Conservation (phyloP, 768 basidiomycete genomes). For the Mycena maculata region DNA sequence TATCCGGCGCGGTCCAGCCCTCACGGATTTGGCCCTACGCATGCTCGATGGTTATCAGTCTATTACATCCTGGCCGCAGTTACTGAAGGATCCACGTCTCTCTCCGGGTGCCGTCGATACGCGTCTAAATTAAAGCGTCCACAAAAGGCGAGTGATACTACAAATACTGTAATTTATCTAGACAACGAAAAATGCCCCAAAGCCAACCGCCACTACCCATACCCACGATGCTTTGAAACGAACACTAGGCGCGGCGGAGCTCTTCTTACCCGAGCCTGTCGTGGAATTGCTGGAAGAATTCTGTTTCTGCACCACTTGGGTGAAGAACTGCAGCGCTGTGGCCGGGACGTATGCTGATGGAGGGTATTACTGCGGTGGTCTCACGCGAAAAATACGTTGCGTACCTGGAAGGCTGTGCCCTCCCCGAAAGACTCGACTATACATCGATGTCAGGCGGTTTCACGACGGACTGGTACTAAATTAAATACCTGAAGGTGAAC, state of each 20-base stretch:
- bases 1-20: too few relatives aligned
- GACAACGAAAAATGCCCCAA: background rate
- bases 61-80: too few relatives aligned
- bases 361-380: too few relatives aligned
- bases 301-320: slow-evolving; percentile 2
- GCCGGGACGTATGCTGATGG: slow-evolving; percentile 21
- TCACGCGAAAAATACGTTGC: too few relatives aligned
- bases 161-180: too few relatives aligned
- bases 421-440: slow-evolving; percentile 46
- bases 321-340: slow-evolving; percentile 27
- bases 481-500: slow-evolving; percentile 57
- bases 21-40: too few relatives aligned
- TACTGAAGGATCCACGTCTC: too few relatives aligned
- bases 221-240: background rate
- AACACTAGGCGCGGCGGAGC: background rate
- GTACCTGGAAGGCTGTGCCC: slow-evolving; percentile 58
- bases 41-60: too few relatives aligned
- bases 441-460: background rate
- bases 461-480: background rate
- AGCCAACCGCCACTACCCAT: background rate
- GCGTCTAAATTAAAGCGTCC: too few relatives aligned
- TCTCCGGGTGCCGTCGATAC: too few relatives aligned
- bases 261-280: background rate
- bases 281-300: background rate
- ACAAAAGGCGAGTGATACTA: too few relatives aligned